A percentile compares a stretch with the other conserved stretches of the same genome.
phyloP scores from a whole-genome alignment of 768 basidiomycete species.

The Crassisporium funariophilum region DNA sequence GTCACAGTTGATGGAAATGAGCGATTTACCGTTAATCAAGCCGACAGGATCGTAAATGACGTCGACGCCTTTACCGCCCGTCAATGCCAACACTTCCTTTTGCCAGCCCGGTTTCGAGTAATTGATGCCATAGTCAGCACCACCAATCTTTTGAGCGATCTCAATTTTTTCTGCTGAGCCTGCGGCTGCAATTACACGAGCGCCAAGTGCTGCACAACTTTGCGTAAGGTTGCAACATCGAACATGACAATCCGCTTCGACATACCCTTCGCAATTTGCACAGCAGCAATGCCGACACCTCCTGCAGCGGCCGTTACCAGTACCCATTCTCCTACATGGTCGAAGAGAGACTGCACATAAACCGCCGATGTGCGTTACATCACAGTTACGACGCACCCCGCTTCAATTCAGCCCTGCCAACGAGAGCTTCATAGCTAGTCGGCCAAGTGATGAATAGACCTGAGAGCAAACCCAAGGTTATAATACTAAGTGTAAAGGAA shows the following conservation, averaged over 20 bases:
- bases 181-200: constrained; percentile 93
- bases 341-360: not conserved
- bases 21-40: constrained; percentile 56
- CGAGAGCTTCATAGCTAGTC: constrained; percentile 90
- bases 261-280: constrained; percentile 90
- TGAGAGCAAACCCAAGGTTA: constrained; percentile 22
- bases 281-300: constrained; percentile 89
- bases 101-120: constrained; percentile 86
- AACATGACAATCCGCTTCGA: not conserved
- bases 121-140: constrained; percentile 82
- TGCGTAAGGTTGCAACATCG: not conserved
- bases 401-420: constrained; percentile 80
- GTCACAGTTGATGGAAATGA: not conserved
- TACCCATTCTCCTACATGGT: constrained; percentile 80
- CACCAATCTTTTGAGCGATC: constrained; percentile 72
- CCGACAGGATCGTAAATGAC: constrained; percentile 90
- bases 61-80: constrained; percentile 82
- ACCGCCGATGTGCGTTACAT: not conserved
- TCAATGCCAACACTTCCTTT: constrained; percentile 83
- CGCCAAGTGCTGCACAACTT: constrained; percentile 67
- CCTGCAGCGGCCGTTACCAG: constrained; percentile 96
- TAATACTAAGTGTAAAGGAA: not conserved
- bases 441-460: constrained; percentile 90
- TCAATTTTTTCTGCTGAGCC: constrained; percentile 79
- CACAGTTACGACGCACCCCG: constrained; percentile 49